Evolutionary conservation across 2,329 filamentous ascomycete genomes (phyloP).

Genomic region (Cladosporium oxysporum): DNA sequence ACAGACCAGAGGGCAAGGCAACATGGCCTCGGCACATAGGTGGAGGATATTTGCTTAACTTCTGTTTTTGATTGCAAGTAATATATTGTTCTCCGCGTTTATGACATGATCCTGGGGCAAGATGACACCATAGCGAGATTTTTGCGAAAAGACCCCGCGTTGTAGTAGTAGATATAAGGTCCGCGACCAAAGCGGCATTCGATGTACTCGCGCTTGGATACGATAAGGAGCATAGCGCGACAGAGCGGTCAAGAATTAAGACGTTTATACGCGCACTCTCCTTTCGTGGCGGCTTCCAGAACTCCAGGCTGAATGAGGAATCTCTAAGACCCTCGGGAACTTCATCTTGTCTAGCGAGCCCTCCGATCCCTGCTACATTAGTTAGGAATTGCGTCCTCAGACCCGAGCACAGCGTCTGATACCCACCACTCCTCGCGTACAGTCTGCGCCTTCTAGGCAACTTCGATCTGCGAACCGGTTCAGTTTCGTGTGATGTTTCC

Average conservation of each 20-base stretch:
- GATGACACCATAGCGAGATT: conserved; percentile 1
- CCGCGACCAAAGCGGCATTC: not conserved
- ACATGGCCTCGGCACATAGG: not conserved
- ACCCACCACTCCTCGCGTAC: too few species aligned
- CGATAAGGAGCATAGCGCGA: not conserved
- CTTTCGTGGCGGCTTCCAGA: not conserved
- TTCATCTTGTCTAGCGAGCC: too few species aligned
- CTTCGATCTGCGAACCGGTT: too few species aligned
- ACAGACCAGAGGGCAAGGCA: not conserved
- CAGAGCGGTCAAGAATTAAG: not conserved
- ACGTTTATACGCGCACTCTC: not conserved
- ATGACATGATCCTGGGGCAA: not conserved
- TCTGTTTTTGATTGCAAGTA: not conserved
- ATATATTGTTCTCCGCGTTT: conserved; percentile 2
- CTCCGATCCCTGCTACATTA: too few species aligned
- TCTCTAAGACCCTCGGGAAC: not conserved
- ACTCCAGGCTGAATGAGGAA: not conserved
- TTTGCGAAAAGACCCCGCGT: not conserved
- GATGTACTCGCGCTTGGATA: not conserved
- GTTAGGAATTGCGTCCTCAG: too few species aligned
- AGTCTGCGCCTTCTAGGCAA: too few species aligned
- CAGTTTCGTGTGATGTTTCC: too few species aligned
- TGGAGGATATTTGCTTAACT: not conserved
- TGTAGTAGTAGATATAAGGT: not conserved
- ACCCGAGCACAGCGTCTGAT: too few species aligned